These are phyloP conservation scores for Melaleuca alternifolia DNA, from an alignment of 345 rosid genomes.

Conservation along the genomic window DNA sequence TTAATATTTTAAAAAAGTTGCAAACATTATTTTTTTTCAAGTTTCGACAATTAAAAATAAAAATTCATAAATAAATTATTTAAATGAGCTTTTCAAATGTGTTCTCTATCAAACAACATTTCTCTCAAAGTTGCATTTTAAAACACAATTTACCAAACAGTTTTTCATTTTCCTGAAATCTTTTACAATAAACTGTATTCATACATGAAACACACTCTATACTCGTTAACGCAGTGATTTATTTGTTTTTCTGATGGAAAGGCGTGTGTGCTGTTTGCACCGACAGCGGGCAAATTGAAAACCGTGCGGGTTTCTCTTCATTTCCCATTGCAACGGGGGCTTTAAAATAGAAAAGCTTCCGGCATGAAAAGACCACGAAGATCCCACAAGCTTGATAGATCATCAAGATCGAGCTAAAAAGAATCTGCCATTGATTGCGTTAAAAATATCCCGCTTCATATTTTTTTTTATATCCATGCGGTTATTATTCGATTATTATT, in stretches of 20 bases:
- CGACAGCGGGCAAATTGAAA: background rate
- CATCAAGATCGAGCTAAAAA: background rate
- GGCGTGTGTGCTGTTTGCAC: background rate
- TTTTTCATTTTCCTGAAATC: background rate
- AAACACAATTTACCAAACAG: no score
- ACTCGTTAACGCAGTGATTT: background rate
- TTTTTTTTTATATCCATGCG: background rate
- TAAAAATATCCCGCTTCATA: background rate
- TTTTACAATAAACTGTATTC: no score
- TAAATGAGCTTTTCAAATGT: no score
- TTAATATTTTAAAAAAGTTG: no score
- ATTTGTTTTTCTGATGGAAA: background rate
- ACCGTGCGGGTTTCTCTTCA: background rate
- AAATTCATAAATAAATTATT: no score
- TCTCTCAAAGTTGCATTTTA: no score
- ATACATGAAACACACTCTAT: no score
- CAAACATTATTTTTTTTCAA: no score
- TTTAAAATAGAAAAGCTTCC: background rate
- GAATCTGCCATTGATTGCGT: background rate
- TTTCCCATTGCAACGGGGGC: background rate
- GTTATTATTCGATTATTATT: background rate
- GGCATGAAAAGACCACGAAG: background rate
- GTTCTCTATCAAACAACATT: no score
- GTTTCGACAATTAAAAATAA: no score
- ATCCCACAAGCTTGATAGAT: background rate